A percentile compares a stretch with the other conserved stretches of the same genome.
phyloP scores from a whole-genome alignment of 345 rosid species.

The Eucalyptus erythrocorys region DNA sequence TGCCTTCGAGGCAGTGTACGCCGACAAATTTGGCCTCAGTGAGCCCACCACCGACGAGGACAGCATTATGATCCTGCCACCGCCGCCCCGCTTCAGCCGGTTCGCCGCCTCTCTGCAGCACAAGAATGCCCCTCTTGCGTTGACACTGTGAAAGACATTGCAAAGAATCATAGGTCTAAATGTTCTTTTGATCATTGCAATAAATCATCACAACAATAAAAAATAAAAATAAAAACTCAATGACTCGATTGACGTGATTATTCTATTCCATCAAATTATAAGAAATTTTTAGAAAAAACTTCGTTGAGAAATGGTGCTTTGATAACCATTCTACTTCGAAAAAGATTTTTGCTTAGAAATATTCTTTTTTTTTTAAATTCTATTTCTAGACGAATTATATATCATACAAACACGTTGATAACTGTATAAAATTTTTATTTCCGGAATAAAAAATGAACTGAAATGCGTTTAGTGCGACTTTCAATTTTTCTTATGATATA shows the following conservation, averaged over 20 bases:
- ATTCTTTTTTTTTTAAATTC: too few species aligned
- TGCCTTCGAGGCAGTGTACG: slow-evolving; percentile 4
- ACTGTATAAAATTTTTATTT: too few species aligned
- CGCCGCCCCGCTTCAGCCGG: slow-evolving; percentile 2
- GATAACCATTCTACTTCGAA: too few species aligned
- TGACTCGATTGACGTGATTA: background rate
- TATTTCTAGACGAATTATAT: too few species aligned
- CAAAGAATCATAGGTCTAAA: background rate
- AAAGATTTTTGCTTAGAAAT: fast-evolving
- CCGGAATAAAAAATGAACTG: fast-evolving
- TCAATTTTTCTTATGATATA: too few species aligned
- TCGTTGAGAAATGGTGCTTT: fast-evolving
- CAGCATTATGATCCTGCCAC: slow-evolving; percentile 5
- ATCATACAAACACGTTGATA: too few species aligned
- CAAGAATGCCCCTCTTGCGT: slow-evolving; percentile 7
- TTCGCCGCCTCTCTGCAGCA: slow-evolving; percentile 3
- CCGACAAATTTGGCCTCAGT: background rate
- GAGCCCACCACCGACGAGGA: background rate
- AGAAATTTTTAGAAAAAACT: too few species aligned
- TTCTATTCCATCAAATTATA: background rate
- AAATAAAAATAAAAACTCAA: background rate
- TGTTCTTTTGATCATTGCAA: background rate
- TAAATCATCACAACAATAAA: background rate
- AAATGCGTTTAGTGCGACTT: fast-evolving
- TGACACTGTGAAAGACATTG: background rate